Conservation (phyloP, 1,284 basidiomycete genomes). For the Leccinum solheimii region DNA sequence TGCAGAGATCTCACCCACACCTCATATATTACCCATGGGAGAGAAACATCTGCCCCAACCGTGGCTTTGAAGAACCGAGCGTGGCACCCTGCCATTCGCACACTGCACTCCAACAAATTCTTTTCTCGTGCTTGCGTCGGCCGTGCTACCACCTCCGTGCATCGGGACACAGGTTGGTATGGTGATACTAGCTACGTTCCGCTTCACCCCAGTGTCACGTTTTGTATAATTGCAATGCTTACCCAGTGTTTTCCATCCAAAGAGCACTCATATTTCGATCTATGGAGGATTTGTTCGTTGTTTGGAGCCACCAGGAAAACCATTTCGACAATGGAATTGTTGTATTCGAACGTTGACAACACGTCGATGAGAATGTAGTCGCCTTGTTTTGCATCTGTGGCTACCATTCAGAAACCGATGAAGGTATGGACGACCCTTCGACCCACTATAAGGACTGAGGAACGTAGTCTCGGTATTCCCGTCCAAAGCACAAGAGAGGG, state of each 20-base stretch:
- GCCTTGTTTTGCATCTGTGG: slow-evolving; percentile 38
- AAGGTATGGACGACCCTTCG: background rate
- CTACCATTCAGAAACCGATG: slow-evolving; percentile 10
- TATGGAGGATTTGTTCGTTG: slow-evolving; percentile 41
- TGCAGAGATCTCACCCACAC: slow-evolving; percentile 42
- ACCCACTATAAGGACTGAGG: slow-evolving; percentile 46
- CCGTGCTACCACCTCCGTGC: background rate
- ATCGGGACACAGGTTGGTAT: slow-evolving; percentile 11
- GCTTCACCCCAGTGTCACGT: background rate
- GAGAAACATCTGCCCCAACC: slow-evolving; percentile 32
- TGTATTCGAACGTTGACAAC: slow-evolving; percentile 32
- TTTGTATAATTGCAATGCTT: slow-evolving; percentile 19
- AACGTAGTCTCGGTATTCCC: slow-evolving; percentile 49
- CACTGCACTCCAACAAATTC: slow-evolving; percentile 38
- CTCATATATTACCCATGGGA: slow-evolving; percentile 48
- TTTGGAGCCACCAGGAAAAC: slow-evolving; percentile 45
- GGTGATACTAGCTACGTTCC: slow-evolving; percentile 18
- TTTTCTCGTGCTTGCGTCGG: background rate
- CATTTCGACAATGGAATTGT: slow-evolving; percentile 37
- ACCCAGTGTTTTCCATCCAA: slow-evolving; percentile 46
- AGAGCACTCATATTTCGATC: slow-evolving; percentile 42
- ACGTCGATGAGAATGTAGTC: slow-evolving; percentile 51
- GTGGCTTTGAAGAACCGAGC: slow-evolving; percentile 41
- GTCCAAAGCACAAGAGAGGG: slow-evolving; percentile 61
- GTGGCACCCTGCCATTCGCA: slow-evolving; percentile 20